Evolutionary conservation across 768 basidiomycete genomes (phyloP).

Genomic region (Pulveroboletus sp.): DNA sequence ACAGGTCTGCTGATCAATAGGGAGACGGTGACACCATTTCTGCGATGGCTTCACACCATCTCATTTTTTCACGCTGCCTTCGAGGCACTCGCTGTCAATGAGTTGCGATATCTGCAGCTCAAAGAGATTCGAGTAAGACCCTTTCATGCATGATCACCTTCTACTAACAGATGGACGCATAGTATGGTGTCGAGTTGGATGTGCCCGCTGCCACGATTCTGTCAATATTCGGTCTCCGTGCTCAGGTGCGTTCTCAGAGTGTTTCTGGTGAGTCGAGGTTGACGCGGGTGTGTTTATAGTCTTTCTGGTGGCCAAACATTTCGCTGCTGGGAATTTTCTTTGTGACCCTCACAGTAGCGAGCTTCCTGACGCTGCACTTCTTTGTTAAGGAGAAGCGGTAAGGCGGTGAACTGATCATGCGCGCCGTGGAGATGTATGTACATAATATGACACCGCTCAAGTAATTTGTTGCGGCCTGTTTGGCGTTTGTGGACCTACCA

Average conservation of each 20-base stretch:
- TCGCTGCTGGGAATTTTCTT: conserved; percentile 84
- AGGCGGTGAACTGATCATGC: neutral
- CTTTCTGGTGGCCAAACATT: conserved; percentile 99
- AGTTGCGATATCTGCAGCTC: conserved; percentile 87
- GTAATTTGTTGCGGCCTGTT: conserved; percentile 16
- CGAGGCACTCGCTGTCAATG: conserved; percentile 97
- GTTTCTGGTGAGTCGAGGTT: conserved; percentile 1
- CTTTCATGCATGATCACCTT: neutral
- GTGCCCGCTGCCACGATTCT: conserved; percentile 95
- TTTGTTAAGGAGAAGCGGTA: conserved; percentile 75
- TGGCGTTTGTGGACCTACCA: conserved; percentile 17
- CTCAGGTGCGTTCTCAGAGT: conserved; percentile 55
- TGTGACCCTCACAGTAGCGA: conserved; percentile 66
- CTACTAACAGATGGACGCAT: conserved; percentile 10
- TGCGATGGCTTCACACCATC: conserved; percentile 84
- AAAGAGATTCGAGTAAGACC: conserved; percentile 78
- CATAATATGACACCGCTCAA: no score
- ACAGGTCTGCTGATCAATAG: conserved; percentile 95
- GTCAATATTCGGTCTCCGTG: conserved; percentile 87
- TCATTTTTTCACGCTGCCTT: conserved; percentile 99
- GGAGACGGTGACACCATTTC: conserved; percentile 63
- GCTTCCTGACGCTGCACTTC: conserved; percentile 78
- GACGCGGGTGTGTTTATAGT: conserved; percentile 35
- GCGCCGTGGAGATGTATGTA: neutral
- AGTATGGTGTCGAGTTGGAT: conserved; percentile 97